These are phyloP conservation scores for Aspergillus carlsbadensis DNA, from an alignment of 495 filamentous ascomycete genomes.

Conservation along the genomic window DNA sequence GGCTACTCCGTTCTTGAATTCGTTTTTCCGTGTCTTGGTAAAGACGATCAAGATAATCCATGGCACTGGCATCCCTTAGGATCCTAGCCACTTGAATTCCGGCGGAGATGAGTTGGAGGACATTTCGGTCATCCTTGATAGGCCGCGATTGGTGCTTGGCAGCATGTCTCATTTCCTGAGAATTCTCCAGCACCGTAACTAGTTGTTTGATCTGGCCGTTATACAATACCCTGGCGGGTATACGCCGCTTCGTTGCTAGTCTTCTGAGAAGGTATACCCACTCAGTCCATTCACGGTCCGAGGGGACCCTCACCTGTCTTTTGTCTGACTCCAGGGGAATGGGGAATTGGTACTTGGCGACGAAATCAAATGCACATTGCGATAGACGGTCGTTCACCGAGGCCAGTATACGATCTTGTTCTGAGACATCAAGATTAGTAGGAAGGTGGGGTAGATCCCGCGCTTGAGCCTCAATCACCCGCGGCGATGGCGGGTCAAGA, in stretches of 20 bases:
- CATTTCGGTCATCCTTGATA: constrained; percentile 86
- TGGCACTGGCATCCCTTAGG: constrained; percentile 74
- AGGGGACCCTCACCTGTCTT: constrained; percentile 72
- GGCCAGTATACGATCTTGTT: constrained; percentile 77
- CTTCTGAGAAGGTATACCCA: constrained; percentile 88
- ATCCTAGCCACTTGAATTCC: constrained; percentile 86
- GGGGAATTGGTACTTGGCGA: constrained; percentile 86
- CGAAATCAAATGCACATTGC: constrained; percentile 83
- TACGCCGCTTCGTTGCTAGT: constrained; percentile 79
- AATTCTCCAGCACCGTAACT: constrained; percentile 79
- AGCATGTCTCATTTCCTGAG: constrained; percentile 80
- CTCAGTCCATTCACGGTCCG: constrained; percentile 87
- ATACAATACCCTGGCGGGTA: constrained; percentile 78
- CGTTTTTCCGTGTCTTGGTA: constrained; percentile 68
- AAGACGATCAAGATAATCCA: constrained; percentile 75
- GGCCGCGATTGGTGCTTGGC: constrained; percentile 80
- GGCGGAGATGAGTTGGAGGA: constrained; percentile 81
- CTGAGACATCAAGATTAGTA: constrained; percentile 75
- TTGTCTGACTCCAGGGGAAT: constrained; percentile 79
- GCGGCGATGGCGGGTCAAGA: constrained; percentile 63
- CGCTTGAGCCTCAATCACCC: constrained; percentile 69
- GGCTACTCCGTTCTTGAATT: constrained; percentile 64
- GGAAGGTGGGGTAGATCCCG: constrained; percentile 78
- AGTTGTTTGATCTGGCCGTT: constrained; percentile 89
- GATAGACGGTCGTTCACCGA: constrained; percentile 81